Base-by-base conservation (phyloP, 2,329 filamentous ascomycete species). In the Coniochaeta hoffmannii region DNA sequence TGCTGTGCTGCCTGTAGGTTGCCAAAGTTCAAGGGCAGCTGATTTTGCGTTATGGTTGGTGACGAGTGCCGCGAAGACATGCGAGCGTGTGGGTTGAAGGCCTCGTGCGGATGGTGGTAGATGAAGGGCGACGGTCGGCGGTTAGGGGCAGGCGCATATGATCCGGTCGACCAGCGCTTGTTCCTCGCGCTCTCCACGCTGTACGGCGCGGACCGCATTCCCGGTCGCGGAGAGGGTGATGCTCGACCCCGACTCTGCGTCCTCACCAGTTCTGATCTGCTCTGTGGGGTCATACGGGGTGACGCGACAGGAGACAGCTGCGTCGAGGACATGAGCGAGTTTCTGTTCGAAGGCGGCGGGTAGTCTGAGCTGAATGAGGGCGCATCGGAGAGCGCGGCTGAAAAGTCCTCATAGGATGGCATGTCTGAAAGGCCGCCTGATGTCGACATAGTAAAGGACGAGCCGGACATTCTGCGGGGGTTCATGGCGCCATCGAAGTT, bases 141-240 rank as follows among this genome's bases (percentile, higher is more conserved):
- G 63, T 72, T 81, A 24, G 76, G 75, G 19, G 75, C 69, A 1
- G 83, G 79, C 19, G 79, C 84, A 57, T 86, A 89, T 3, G 86
- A 89, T 14, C 87, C 87, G 3, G 88, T 90, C 19, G 88, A 90
- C 87, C 88, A 91, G 61, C 88, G 78, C 75, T 90, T 90, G 66
- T 78, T 83, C 59, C 86, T 80, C 49, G 76, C 77, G 53, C 77
- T 80, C 49, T 90, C 87, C 53, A 89, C 77, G 53, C 75, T 85
- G 71, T 90, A 90, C 1, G 88, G 88, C 17, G 83, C 85, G 38
- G 86, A 82, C 58, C 87, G 81, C 65, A 86, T 77, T 55, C 78
- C 83, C 31, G 83, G 84, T 46, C 87, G 80, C 22, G 88, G 86
- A 31, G 87, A 88, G 35, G 87, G 86, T 49, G 87, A 89, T 12